phyloP scores from a whole-genome alignment of 305 asterid genomes.

The Fraxinus floribunda region DNA sequence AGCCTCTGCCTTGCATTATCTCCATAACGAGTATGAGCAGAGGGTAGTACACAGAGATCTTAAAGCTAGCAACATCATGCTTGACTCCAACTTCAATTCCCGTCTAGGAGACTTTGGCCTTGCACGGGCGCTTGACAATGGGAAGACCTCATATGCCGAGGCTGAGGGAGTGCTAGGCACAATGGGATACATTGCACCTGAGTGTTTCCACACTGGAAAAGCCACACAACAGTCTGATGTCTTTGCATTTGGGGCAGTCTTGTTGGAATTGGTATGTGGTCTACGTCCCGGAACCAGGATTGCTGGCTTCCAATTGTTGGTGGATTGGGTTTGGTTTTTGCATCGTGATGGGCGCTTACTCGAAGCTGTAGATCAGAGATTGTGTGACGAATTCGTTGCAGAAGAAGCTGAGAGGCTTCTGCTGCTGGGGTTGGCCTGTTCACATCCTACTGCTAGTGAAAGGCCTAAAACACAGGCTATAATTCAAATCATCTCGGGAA shows the following conservation, averaged over 20 bases:
- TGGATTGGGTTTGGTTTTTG: slow-evolving; percentile 90
- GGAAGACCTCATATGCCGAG: slow-evolving; percentile 73
- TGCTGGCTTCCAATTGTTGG: slow-evolving; percentile 52
- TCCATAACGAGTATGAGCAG: slow-evolving; percentile 83
- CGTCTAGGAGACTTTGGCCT: slow-evolving; percentile 92
- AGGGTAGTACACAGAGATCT: slow-evolving; percentile 85
- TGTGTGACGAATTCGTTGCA: slow-evolving; percentile 46
- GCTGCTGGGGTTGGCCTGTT: slow-evolving; percentile 74
- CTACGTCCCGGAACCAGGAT: slow-evolving; percentile 64
- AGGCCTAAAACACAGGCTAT: slow-evolving; percentile 73
- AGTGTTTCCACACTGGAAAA: slow-evolving; percentile 86
- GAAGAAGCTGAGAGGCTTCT: slow-evolving; percentile 70
- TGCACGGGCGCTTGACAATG: slow-evolving; percentile 85
- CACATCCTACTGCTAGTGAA: slow-evolving; percentile 68
- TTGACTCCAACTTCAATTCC: slow-evolving; percentile 74
- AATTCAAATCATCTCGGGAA: slow-evolving; percentile 63
- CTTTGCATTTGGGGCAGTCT: slow-evolving; percentile 80
- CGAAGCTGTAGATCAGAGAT: slow-evolving; percentile 67
- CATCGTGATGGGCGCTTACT: slow-evolving; percentile 66
- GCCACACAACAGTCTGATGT: slow-evolving; percentile 86
- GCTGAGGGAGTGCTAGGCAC: slow-evolving; percentile 85
- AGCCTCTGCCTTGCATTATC: slow-evolving; percentile 86
- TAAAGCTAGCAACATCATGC: slow-evolving; percentile 92
- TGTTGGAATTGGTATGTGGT: slow-evolving; percentile 74
- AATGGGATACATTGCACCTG: slow-evolving; percentile 93